Percentiles rank a stretch among this genome's conserved stretches.
Evolutionary conservation across 306 rosid genomes (phyloP).

Genomic region (Oemleria cerasiformis): DNA sequence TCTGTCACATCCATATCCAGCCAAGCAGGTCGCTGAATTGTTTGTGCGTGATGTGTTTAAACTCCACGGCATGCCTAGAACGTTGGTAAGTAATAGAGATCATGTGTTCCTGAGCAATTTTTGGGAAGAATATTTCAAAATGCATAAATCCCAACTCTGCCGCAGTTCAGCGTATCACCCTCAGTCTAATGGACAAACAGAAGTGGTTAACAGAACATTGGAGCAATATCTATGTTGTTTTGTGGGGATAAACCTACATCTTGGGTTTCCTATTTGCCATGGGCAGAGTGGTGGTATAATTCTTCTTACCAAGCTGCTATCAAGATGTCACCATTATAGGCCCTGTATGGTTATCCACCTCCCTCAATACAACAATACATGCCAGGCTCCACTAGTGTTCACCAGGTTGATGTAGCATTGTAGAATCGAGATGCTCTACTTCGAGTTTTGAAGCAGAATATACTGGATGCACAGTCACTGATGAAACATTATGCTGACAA

Average conservation of each 20-base stretch:
- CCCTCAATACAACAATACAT: not conserved
- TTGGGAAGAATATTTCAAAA: not conserved
- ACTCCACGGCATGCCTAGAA: not conserved
- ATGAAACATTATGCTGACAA: no score
- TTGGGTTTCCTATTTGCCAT: not conserved
- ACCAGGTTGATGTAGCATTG: no score
- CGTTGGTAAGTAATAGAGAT: not conserved
- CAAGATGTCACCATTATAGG: not conserved
- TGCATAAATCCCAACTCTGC: not conserved
- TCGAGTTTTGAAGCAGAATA: no score
- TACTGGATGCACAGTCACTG: no score
- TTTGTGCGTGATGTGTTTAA: not conserved
- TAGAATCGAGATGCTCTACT: no score
- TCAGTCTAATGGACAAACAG: not conserved
- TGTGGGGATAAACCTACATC: not conserved
- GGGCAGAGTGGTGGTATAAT: conserved; percentile 4
- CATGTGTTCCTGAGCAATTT: not conserved
- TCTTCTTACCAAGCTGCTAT: not conserved
- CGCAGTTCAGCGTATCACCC: not conserved
- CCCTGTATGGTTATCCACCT: not conserved
- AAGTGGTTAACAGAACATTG: not conserved
- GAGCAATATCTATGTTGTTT: not conserved
- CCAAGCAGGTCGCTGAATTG: not conserved
- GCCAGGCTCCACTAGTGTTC: no score
- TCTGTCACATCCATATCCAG: not conserved